Percentiles rank a stretch among this genome's conserved stretches.
Evolutionary conservation across 176 grass and related monocot species (phyloP).

Genomic region (Pontederia paniculata): DNA sequence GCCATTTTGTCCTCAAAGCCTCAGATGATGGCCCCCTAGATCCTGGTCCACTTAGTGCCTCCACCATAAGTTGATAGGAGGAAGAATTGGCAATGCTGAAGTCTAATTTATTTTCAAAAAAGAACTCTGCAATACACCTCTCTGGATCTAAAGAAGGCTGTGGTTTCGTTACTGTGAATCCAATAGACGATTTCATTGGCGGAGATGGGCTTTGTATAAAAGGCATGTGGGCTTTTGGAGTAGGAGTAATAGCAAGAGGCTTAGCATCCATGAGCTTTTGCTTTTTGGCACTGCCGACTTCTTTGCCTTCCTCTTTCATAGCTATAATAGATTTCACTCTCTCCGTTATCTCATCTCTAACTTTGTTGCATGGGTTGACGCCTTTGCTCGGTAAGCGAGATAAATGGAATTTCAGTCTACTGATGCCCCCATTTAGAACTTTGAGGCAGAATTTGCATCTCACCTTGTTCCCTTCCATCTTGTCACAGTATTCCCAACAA

Average conservation of each 20-base stretch:
- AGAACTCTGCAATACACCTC: slow-evolving; percentile 88
- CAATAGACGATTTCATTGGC: slow-evolving; percentile 16
- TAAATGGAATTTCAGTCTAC: slow-evolving; percentile 86
- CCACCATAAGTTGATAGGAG: slow-evolving; percentile 69
- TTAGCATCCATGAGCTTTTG: slow-evolving; percentile 33
- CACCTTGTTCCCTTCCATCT: slow-evolving; percentile 90
- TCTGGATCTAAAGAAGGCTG: slow-evolving; percentile 38
- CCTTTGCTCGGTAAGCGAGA: slow-evolving; percentile 83
- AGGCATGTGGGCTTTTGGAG: slow-evolving; percentile 25
- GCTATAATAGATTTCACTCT: slow-evolving; percentile 69
- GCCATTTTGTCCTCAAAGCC: slow-evolving; percentile 55
- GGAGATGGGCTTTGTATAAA: slow-evolving; percentile 26
- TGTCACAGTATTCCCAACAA: slow-evolving; percentile 97
- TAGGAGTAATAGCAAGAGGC: slow-evolving; percentile 6
- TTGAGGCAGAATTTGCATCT: slow-evolving; percentile 82
- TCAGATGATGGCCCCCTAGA: slow-evolving; percentile 53
- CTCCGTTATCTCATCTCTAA: slow-evolving; percentile 49
- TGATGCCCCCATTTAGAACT: slow-evolving; percentile 87
- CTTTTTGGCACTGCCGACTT: slow-evolving; percentile 48
- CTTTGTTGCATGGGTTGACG: slow-evolving; percentile 67
- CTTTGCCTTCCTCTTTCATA: slow-evolving; percentile 76
- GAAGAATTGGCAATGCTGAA: slow-evolving; percentile 51
- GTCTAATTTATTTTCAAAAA: slow-evolving; percentile 91
- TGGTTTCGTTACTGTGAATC: slow-evolving; percentile 22
- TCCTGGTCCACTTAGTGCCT: slow-evolving; percentile 55